Evolutionary conservation across 1,284 basidiomycete genomes (phyloP), one percentile per base, ranked within the genome.

Genomic region (Cutaneotrichosporon sp.): DNA sequence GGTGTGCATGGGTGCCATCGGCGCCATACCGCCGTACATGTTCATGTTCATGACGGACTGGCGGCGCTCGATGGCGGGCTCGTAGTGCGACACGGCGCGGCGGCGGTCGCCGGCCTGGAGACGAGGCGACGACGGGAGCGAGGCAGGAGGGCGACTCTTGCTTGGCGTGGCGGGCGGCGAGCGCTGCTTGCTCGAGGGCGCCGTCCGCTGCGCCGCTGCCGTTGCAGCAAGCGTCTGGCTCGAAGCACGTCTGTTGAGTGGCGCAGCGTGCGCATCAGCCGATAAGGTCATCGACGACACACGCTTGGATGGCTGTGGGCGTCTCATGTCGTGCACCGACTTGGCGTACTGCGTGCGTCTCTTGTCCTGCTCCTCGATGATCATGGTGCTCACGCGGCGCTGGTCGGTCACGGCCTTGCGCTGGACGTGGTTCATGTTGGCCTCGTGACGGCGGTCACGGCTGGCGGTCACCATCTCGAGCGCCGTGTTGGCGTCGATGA

Each of bases 391-490:
- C 36, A 53, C 47, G 43, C 65, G 61, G 22, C 55, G 56, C 33
- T 58, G 50, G 56, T 66, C 65, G 46, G 55, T 52, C 20, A 54
- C 69, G 10, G 70, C 72, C 25, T 60, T 59, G 47, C 70, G 67
- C 46, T 74, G 72, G 16, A 66, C 62, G 25, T 70, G 69, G 22
- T 72, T 73, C 8, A 63, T 36, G 11, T 57, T 54, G 43, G 67
- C 67, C 20, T 68, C 64, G 22, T 67, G 60, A 22, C 75, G 66
- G 31, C 73, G 63, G 49, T 74, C 75, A 22, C 75, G 61, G 2
- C 72, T 72, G 22, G 56, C 51, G 2, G 66, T 72, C 10, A 77
- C 66, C 38, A 68, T 60, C 6, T 68, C 68, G 64, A 77, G 65
- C 2, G 73, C 70, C 7, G 53, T 43, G 33, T 25, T 53, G 13